Conservation (phyloP, 2,329 filamentous ascomycete genomes). For the Diplodia intermedia region DNA sequence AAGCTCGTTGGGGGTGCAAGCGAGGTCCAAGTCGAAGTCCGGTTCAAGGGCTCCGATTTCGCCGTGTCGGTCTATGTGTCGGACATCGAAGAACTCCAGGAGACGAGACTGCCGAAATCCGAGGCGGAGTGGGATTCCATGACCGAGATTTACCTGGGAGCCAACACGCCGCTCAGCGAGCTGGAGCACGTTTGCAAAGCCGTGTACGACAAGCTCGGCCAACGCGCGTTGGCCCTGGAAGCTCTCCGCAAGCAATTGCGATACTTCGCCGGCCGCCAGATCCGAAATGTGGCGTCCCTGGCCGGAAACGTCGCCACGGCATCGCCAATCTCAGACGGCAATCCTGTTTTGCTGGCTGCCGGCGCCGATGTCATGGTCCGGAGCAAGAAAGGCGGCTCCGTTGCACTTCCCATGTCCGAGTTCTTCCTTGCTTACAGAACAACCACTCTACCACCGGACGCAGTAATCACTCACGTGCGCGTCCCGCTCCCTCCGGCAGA, state of each 20-base stretch:
- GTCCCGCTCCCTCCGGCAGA: slow-evolving; percentile 72
- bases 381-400: slow-evolving; percentile 65
- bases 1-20: slow-evolving; percentile 95
- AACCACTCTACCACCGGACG: slow-evolving; percentile 79
- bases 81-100: slow-evolving; percentile 86
- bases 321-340: slow-evolving; percentile 93
- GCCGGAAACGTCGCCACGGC: slow-evolving; percentile 93
- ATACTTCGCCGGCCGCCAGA: slow-evolving; percentile 93
- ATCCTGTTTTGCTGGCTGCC: slow-evolving; percentile 86
- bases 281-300: slow-evolving; percentile 91
- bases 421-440: slow-evolving; percentile 91
- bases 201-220: slow-evolving; percentile 62
- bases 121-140: slow-evolving; percentile 41
- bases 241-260: slow-evolving; percentile 90
- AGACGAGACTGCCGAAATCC: slow-evolving; percentile 52
- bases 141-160: slow-evolving; percentile 74
- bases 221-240: slow-evolving; percentile 51
- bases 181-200: slow-evolving; percentile 81
- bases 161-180: slow-evolving; percentile 89
- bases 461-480: slow-evolving; percentile 80
- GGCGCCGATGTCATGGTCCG: slow-evolving; percentile 81
- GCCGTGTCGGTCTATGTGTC: slow-evolving; percentile 88
- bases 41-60: slow-evolving; percentile 94
- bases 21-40: slow-evolving; percentile 96
- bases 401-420: slow-evolving; percentile 73